These are phyloP conservation scores for Elsinoe necatrix DNA, from an alignment of 2,329 filamentous ascomycete species.

Conservation along the genomic window DNA sequence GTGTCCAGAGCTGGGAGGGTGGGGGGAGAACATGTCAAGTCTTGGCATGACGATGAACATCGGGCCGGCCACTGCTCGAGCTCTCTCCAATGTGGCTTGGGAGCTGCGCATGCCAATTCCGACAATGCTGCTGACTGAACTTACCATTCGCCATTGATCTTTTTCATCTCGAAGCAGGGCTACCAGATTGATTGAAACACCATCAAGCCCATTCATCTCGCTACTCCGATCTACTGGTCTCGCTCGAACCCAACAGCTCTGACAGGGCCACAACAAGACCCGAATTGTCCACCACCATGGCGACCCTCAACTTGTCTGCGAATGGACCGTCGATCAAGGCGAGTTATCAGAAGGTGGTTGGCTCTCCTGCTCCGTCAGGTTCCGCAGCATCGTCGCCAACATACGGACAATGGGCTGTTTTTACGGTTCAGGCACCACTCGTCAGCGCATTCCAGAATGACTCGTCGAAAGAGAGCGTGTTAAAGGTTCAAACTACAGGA, in stretches of 20 bases:
- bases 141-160: neutral
- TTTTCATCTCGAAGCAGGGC: neutral
- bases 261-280: neutral
- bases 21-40: neutral
- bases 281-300: constrained; percentile 57
- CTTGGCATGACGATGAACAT: neutral
- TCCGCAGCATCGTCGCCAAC: constrained; percentile 62
- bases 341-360: constrained; percentile 58
- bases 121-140: neutral
- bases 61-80: neutral
- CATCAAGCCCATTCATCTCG: no score
- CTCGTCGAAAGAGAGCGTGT: constrained; percentile 79
- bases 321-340: constrained; percentile 47
- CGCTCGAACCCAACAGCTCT: neutral
- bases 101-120: neutral
- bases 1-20: no score
- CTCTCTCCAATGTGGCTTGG: neutral
- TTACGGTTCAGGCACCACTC: constrained; percentile 84
- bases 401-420: constrained; percentile 86
- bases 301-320: constrained; percentile 48
- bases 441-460: constrained; percentile 86
- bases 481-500: constrained; percentile 90
- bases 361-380: constrained; percentile 49
- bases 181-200: neutral
- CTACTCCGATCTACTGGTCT: neutral